Base-by-base conservation (phyloP, 202 grass and related monocot species). In the Miscanthus sacchariflorus region DNA sequence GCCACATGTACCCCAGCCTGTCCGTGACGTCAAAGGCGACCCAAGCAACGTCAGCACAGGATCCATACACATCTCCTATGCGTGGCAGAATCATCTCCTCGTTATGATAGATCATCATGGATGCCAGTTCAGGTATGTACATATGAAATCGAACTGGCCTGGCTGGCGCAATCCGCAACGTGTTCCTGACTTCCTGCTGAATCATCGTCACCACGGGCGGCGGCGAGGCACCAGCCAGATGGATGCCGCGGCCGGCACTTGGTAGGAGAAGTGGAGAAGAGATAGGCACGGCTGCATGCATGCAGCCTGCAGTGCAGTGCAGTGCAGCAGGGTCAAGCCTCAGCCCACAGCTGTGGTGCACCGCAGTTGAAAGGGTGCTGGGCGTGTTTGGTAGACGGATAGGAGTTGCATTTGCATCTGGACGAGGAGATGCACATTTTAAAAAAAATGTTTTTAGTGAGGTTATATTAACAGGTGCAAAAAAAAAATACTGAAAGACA, bases 11-110 rank as follows among this genome's bases (percentile, higher is more conserved):
- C 14, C 56, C 74, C 74, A 74, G 78, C 14, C 75, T 84, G 70
- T 19, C 39, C 7, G 40, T 58, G 67, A 72, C 81, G 46, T 54
- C 18, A 54, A 91, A 77, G 36, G 14, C 65, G 67, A 81, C n/a
- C 28, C 39, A n/a, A 63, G 5, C 42, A 63, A 9, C 66, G 85
- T 65, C 74, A 80, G 15, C 72, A 67, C 50, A 81, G 15, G 69
- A 81, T n/a, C 33, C 49, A 81, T 66, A 13, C 21, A 63, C 3
- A 61, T 61, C 21, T 59, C 5, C 5, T 7, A 7, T 21, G 18
- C 38, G 38, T 39, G 38, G 38, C 38, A 39, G 38, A 39, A 39
- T 39, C 38, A 39, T 39, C 38, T 39, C 38, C 38, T 39, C 38
- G 0, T 39, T 39, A 39, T 39, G 38, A 39, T 7, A 7, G 38